Base-by-base conservation (phyloP, 768 basidiomycete genomes). In the Suillus clintonianus region DNA sequence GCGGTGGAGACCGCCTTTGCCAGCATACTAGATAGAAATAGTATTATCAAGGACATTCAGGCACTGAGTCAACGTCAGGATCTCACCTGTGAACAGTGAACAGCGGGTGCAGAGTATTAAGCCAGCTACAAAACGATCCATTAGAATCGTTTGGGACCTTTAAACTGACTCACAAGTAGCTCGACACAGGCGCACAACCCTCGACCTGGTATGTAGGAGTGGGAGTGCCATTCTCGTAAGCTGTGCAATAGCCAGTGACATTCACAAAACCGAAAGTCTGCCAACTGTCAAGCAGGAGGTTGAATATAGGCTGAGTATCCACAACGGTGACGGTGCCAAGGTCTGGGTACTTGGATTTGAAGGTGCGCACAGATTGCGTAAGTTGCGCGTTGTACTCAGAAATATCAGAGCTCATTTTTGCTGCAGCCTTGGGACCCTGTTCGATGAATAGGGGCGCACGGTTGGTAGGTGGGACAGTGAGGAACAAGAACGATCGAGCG, bases 71-170 rank as follows among this genome's bases (percentile, higher is more conserved):
- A 41, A 27, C 14, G 14, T 42, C 45, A 65, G 32, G 19, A 39
- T 74, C 83, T 67, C 68, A 87, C 87, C 85, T 78, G 68, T 88
- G 87, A 62, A 89, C 81, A 27, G 86, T 85, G 67, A 86, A 89
- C 22, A 88, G 67, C 32, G 86, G 87, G 70, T 88, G 87, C 45
- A 89, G 74, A 3, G 78, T 71, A 70, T 89, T 88, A 54, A 88
- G 69, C 87, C 87, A 88, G 76, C 86, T 88, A 62, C 17, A 47
- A 22, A 1, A 10, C 27, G 50, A 50, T 22, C 65, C 27, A 67
- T 60, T 17, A n/a, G 0, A 19, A 32, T 15, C 4, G 8, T 34
- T n/a, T 43, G 15, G 22, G 30, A 55, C 7, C 36, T 37, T n/a
- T 0, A 14, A 17, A 61, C 19, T 6, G 15, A 79, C 85, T 77